Evolutionary conservation across 495 filamentous ascomycete species (phyloP).

Genomic region (Trypethelium eluteriae): DNA sequence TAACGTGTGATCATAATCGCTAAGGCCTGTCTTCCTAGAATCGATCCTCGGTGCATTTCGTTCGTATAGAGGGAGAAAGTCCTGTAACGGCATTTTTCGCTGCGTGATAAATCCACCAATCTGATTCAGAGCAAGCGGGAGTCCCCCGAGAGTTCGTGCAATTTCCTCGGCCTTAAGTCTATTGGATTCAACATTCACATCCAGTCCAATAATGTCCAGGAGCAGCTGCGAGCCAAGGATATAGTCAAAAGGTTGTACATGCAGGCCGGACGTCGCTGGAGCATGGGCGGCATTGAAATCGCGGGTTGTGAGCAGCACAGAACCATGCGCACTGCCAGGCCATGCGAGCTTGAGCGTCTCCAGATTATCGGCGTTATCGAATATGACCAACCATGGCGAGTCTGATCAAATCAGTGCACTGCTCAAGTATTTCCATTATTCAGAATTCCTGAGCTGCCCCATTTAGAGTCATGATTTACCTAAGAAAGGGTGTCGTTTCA

Average conservation of each 20-base stretch:
- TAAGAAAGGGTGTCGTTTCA: too few relatives aligned
- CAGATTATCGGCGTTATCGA: constrained; percentile 26
- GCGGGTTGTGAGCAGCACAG: constrained; percentile 22
- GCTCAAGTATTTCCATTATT: too few relatives aligned
- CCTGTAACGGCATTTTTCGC: constrained; percentile 20
- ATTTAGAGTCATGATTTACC: too few relatives aligned
- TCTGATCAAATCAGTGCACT: background rate
- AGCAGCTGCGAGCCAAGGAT: constrained; percentile 16
- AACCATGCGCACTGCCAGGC: constrained; percentile 20
- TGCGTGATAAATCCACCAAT: constrained; percentile 28
- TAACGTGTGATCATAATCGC: constrained; percentile 28
- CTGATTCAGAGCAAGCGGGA: constrained; percentile 29
- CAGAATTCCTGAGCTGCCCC: too few relatives aligned
- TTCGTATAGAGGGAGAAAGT: constrained; percentile 30
- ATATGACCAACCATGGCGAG: constrained; percentile 18
- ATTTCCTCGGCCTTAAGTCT: constrained; percentile 11
- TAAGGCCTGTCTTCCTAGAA: constrained; percentile 21
- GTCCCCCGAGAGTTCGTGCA: constrained; percentile 24
- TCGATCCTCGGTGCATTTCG: constrained; percentile 28
- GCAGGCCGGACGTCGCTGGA: constrained; percentile 13
- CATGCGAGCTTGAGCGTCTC: constrained; percentile 19
- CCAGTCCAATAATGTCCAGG: constrained; percentile 20
- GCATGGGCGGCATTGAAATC: constrained; percentile 20
- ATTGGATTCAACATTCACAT: constrained; percentile 11
- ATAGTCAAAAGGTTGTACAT: constrained; percentile 23